phyloP scores from a whole-genome alignment of 2,329 filamentous ascomycete genomes.

The Clarireedia homoeocarpa region DNA sequence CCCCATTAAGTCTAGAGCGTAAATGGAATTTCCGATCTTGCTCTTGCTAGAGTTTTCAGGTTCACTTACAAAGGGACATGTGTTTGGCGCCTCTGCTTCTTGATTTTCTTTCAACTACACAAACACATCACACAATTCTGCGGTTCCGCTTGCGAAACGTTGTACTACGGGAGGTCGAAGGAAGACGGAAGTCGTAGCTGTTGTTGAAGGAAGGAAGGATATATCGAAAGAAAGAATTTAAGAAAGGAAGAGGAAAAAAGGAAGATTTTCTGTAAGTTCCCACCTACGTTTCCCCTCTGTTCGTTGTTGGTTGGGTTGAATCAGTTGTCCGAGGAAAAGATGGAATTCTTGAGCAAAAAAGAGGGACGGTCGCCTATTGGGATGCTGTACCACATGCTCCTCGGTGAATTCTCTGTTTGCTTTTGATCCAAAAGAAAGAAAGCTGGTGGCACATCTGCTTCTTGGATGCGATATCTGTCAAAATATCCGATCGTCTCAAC shows the following conservation, averaged over 20 bases:
- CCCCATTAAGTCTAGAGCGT: not conserved
- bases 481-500: constrained; percentile 8
- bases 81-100: not conserved
- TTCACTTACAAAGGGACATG: not conserved
- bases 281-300: not conserved
- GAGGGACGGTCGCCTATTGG: too few relatives aligned
- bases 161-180: constrained; percentile 27
- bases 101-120: not conserved
- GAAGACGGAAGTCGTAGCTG: constrained; percentile 25
- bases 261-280: constrained; percentile 1
- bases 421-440: constrained; percentile 1
- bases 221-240: constrained; percentile 10
- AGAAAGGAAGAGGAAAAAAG: not conserved
- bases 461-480: constrained; percentile 1
- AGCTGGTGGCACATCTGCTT: constrained; percentile 17
- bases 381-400: not conserved
- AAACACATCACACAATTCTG: constrained; percentile 17
- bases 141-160: constrained; percentile 19
- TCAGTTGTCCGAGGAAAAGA: too few relatives aligned
- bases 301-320: not conserved
- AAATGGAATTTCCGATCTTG: not conserved
- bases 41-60: not conserved
- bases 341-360: too few relatives aligned
- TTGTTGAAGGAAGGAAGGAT: constrained; percentile 23
- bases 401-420: not conserved